A percentile compares a stretch with the other conserved stretches of the same genome.
phyloP scores from a whole-genome alignment of 1,284 basidiomycete species.

The Cutaneotrichosporon mucoides region DNA sequence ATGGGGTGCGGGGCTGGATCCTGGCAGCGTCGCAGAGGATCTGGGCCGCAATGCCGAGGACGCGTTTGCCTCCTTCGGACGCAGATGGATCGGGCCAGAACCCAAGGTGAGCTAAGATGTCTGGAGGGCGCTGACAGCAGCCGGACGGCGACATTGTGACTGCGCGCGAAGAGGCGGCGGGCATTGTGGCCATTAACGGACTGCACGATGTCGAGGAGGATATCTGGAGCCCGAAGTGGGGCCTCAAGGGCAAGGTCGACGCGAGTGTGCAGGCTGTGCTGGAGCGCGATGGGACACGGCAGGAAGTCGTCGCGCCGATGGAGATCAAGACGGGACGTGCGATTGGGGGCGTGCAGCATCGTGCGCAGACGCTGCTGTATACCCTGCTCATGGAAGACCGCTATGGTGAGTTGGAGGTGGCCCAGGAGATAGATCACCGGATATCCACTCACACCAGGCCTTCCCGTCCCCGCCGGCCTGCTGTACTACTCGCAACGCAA shows the following conservation, averaged over 20 bases:
- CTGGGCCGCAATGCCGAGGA: conserved; percentile 37
- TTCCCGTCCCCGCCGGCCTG: conserved; percentile 60
- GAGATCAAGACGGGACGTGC: conserved; percentile 94
- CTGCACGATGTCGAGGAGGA: conserved; percentile 91
- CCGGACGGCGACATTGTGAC: conserved; percentile 7
- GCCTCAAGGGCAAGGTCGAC: conserved; percentile 93
- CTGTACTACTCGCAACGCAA: conserved; percentile 92
- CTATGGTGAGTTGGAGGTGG: conserved; percentile 58
- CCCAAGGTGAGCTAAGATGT: background rate
- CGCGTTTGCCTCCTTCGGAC: conserved; percentile 42
- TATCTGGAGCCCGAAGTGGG: conserved; percentile 93
- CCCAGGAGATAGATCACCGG: conserved; percentile 10
- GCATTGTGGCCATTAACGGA: conserved; percentile 62
- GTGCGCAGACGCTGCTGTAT: conserved; percentile 97
- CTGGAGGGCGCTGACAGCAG: too few species aligned
- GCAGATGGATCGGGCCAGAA: conserved; percentile 37
- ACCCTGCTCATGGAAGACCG: conserved; percentile 86
- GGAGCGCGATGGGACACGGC: conserved; percentile 33
- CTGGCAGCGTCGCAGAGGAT: conserved; percentile 42
- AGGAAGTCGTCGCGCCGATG: conserved; percentile 57
- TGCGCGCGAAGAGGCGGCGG: conserved; percentile 25
- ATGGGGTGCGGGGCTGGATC: conserved; percentile 44
- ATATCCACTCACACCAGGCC: conserved; percentile 18
- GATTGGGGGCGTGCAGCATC: conserved; percentile 77
- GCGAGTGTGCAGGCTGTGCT: conserved; percentile 74